These are phyloP conservation scores for Talaromyces adpressus DNA, from an alignment of 495 filamentous ascomycete species.

Conservation along the genomic window DNA sequence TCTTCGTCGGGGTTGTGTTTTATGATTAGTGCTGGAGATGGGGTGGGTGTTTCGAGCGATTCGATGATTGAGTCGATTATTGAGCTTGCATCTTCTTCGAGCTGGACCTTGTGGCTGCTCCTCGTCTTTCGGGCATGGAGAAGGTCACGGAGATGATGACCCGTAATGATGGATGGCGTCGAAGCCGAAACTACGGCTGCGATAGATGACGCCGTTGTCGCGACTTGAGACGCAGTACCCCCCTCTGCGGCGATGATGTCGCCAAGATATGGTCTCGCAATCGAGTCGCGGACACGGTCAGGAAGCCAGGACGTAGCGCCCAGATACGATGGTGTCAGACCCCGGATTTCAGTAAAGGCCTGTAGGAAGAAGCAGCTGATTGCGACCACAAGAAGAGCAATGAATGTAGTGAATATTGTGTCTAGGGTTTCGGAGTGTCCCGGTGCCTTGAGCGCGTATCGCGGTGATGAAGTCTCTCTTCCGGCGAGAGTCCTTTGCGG, in stretches of 20 bases:
- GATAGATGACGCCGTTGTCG: constrained; percentile 2
- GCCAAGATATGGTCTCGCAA: constrained; percentile 24
- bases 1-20: constrained; percentile 1
- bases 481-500: constrained; percentile 17
- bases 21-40: not conserved
- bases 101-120: not conserved
- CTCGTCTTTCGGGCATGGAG: constrained; percentile 10
- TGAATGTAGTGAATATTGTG: constrained; percentile 32
- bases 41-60: not conserved
- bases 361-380: constrained; percentile 58
- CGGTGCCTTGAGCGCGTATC: constrained; percentile 63
- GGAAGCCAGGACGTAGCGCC: constrained; percentile 42
- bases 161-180: not conserved
- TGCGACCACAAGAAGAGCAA: constrained; percentile 45
- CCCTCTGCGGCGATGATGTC: constrained; percentile 8
- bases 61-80: not conserved
- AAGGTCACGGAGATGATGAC: constrained; percentile 12
- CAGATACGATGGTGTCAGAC: constrained; percentile 49
- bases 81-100: not conserved
- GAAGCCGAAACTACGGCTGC: not conserved
- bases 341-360: constrained; percentile 59
- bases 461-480: constrained; percentile 36
- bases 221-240: constrained; percentile 5
- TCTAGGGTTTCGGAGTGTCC: constrained; percentile 40
- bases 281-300: constrained; percentile 21